Percentiles rank a stretch among this genome's conserved stretches.
These are phyloP conservation scores for Cornus kousa DNA, from an alignment of 148 eudicot species.

Conservation along the genomic window DNA sequence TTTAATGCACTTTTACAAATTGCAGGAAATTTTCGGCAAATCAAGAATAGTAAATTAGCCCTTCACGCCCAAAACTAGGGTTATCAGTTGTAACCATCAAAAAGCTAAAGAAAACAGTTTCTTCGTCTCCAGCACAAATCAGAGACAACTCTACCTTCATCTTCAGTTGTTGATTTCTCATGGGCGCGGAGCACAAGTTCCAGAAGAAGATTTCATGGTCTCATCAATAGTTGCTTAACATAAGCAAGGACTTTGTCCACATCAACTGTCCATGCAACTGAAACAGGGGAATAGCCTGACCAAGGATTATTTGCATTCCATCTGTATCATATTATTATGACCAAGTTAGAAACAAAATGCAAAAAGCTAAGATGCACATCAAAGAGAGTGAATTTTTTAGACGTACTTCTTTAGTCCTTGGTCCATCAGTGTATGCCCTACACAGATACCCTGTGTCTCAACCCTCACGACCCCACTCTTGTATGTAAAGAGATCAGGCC, in stretches of 20 bases:
- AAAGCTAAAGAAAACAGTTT: neutral
- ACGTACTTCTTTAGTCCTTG: constrained; percentile 81
- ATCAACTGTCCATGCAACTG: constrained; percentile 87
- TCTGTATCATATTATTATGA: constrained; percentile 31
- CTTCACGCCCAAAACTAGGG: neutral
- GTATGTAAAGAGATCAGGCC: constrained; percentile 88
- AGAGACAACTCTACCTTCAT: constrained; percentile 9
- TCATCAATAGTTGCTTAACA: constrained; percentile 62
- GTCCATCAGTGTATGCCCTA: constrained; percentile 84
- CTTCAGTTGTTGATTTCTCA: neutral
- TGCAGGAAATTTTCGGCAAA: no score
- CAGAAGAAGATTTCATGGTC: constrained; percentile 33
- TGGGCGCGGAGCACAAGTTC: neutral
- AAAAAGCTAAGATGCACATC: neutral
- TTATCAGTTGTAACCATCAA: no score
- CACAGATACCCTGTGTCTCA: constrained; percentile 87
- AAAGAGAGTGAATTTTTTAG: neutral
- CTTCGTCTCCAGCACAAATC: neutral
- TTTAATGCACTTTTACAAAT: neutral
- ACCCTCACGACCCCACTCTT: constrained; percentile 91
- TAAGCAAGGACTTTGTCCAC: constrained; percentile 60
- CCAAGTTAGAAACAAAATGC: neutral
- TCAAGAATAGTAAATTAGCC: neutral
- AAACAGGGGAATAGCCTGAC: constrained; percentile 74
- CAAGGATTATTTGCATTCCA: constrained; percentile 91